Conservation (phyloP, 2,329 filamentous ascomycete genomes). For the Colletotrichum spaethianum region DNA sequence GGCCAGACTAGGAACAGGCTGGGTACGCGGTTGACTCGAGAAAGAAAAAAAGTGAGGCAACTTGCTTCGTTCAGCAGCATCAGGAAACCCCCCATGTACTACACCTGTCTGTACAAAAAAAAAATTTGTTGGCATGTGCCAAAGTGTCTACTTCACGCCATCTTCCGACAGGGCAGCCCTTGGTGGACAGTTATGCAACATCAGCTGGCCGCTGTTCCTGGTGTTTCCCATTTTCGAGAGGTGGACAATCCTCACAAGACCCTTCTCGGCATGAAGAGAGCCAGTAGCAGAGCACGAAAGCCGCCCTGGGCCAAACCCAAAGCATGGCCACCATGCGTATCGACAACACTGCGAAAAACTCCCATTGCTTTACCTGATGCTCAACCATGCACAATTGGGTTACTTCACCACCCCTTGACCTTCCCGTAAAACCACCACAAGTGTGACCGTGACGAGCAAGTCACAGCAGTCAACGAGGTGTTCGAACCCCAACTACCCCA, state of each 20-base stretch:
- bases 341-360: slow-evolving; percentile 1
- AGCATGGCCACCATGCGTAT: not conserved
- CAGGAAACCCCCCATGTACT: not conserved
- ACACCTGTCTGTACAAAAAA: not conserved
- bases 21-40: not conserved
- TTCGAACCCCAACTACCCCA: slow-evolving; percentile 27
- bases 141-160: slow-evolving; percentile 9
- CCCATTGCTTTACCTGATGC: slow-evolving; percentile 9
- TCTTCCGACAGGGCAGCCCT: slow-evolving; percentile 1
- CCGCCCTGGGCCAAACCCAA: slow-evolving; percentile 18
- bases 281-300: slow-evolving; percentile 37
- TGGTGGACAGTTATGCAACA: not conserved
- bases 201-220: not conserved
- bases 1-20: slow-evolving; percentile 18
- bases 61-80: not conserved
- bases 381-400: slow-evolving; percentile 12
- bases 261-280: slow-evolving; percentile 8
- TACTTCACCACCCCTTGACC: slow-evolving; percentile 6
- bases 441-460: slow-evolving; percentile 3
- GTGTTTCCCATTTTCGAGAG: not conserved
- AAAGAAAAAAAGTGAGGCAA: not conserved
- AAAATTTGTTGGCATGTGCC: slow-evolving; percentile 10
- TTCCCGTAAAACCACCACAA: slow-evolving; percentile 20
- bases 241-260: slow-evolving; percentile 14
- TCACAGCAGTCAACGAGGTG: not conserved